phyloP scores from a whole-genome alignment of 2,329 filamentous ascomycete genomes.

The Neodidymelliopsis sp. region DNA sequence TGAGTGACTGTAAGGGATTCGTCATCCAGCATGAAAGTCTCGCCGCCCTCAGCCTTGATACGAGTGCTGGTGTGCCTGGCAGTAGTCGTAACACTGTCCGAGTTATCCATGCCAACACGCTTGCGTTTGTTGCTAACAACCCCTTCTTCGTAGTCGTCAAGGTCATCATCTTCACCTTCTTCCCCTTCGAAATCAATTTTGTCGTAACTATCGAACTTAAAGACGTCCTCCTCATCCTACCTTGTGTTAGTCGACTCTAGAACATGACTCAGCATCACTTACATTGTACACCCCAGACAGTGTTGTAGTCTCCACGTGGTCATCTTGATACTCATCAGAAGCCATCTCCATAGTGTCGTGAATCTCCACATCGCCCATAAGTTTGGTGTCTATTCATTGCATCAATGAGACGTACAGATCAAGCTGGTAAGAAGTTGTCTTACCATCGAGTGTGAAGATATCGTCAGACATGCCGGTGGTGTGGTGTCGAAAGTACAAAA shows the following conservation, averaged over 20 bases:
- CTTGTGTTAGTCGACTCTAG: conserved; percentile 12
- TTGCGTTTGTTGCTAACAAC: conserved; percentile 27
- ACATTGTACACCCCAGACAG: conserved; percentile 13
- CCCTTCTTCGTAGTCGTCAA: conserved; percentile 12
- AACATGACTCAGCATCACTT: background rate
- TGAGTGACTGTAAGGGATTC: conserved; percentile 11
- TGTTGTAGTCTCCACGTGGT: conserved; percentile 9
- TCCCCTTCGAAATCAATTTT: conserved; percentile 13
- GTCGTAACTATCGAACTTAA: conserved; percentile 27
- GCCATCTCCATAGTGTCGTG: conserved; percentile 16
- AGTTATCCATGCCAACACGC: conserved; percentile 16
- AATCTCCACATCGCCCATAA: conserved; percentile 9
- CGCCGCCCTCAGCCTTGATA: conserved; percentile 18
- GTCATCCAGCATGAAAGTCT: conserved; percentile 36
- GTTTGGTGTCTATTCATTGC: conserved; percentile 13
- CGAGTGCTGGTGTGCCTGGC: conserved; percentile 22
- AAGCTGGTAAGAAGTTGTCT: background rate
- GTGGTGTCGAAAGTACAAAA: background rate
- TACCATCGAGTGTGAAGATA: conserved; percentile 25
- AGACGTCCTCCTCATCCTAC: conserved; percentile 24
- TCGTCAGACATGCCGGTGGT: conserved; percentile 23
- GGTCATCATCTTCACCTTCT: conserved; percentile 17
- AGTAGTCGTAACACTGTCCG: conserved; percentile 1
- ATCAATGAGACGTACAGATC: conserved; percentile 5
- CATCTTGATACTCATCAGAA: conserved; percentile 15